Conservation (phyloP, 805 yeast species). For the Metschnikowia anglica region DNA sequence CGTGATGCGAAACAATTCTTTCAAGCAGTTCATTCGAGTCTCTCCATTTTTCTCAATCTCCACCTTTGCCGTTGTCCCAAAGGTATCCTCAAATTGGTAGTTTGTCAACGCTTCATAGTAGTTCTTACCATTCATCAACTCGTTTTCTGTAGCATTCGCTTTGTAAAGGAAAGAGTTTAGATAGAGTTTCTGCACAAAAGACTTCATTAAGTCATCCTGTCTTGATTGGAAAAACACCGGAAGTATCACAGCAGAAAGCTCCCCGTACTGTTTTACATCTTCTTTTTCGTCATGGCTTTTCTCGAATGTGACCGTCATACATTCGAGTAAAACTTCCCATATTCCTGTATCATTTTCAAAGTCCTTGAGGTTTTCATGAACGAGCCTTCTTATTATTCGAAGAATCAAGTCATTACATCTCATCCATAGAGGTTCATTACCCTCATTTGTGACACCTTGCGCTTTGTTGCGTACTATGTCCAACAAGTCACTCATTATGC, state of each 20-base stretch:
- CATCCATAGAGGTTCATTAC: slow-evolving; percentile 51
- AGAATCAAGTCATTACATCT: slow-evolving; percentile 46
- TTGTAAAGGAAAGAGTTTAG: slow-evolving; percentile 58
- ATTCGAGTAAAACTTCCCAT: slow-evolving; percentile 45
- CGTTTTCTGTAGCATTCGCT: slow-evolving; percentile 51
- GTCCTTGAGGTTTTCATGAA: slow-evolving; percentile 16
- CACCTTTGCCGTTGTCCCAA: slow-evolving; percentile 62
- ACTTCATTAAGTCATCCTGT: slow-evolving; percentile 32
- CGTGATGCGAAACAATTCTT: slow-evolving; percentile 47
- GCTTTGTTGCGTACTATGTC: slow-evolving; percentile 51
- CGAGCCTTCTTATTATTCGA: slow-evolving; percentile 32
- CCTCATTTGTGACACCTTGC: slow-evolving; percentile 29
- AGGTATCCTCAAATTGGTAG: slow-evolving; percentile 49
- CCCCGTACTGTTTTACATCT: slow-evolving; percentile 46
- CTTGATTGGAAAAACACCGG: slow-evolving; percentile 31
- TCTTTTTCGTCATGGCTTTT: slow-evolving; percentile 40
- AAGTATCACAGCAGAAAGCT: slow-evolving; percentile 42
- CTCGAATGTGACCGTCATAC: slow-evolving; percentile 43
- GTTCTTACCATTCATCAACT: slow-evolving; percentile 20
- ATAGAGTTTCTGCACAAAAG: slow-evolving; percentile 53
- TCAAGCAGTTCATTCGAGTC: slow-evolving; percentile 57
- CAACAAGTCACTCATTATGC: slow-evolving; percentile 48
- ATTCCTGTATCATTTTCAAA: slow-evolving; percentile 21
- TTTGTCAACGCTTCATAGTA: slow-evolving; percentile 20
- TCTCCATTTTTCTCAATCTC: slow-evolving; percentile 41